These are phyloP conservation scores for Pseudofabraea citricarpa DNA, from an alignment of 2,329 filamentous ascomycete species.

Conservation along the genomic window DNA sequence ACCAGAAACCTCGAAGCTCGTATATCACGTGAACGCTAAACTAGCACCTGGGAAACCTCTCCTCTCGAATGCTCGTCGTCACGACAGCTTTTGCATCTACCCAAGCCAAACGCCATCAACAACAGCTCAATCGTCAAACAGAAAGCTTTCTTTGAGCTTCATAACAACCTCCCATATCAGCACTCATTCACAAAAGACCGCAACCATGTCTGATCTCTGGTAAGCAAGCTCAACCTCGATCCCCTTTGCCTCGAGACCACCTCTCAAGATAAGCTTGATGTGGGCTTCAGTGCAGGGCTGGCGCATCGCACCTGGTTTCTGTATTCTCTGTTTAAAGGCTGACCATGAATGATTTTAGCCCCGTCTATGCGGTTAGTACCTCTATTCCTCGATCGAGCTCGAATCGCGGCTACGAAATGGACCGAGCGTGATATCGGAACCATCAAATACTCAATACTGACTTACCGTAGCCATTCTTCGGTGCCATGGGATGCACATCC, in stretches of 20 bases:
- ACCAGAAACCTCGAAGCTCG: background rate
- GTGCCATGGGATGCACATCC: constrained; percentile 92
- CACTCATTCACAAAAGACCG: constrained; percentile 27
- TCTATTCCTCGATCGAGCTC: constrained; percentile 7
- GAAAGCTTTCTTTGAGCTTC: constrained; percentile 19
- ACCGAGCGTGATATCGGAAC: constrained; percentile 12
- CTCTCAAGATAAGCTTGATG: constrained; percentile 24
- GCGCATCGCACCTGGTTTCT: background rate
- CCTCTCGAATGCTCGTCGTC: constrained; percentile 15
- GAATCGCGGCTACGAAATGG: constrained; percentile 14
- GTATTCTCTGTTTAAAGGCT: constrained; percentile 31
- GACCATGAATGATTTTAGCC: constrained; percentile 64
- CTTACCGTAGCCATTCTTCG: constrained; percentile 73
- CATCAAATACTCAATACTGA: constrained; percentile 27
- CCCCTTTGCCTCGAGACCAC: constrained; percentile 15
- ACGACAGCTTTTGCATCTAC: constrained; percentile 15
- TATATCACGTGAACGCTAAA: background rate
- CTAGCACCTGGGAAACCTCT: constrained; percentile 4
- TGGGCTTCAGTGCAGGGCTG: no score
- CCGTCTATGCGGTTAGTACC: constrained; percentile 95
- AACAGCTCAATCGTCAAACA: constrained; percentile 16
- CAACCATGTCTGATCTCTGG: constrained; percentile 79
- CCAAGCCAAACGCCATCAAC: constrained; percentile 22
- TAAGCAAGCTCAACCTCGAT: constrained; percentile 47
- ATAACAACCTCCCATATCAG: constrained; percentile 7